Percentiles rank a stretch among this genome's conserved stretches.
Conservation (phyloP, 225 moss, liverwort and hornwort genomes). For the Bryoerythrophyllum caledonicum region DNA sequence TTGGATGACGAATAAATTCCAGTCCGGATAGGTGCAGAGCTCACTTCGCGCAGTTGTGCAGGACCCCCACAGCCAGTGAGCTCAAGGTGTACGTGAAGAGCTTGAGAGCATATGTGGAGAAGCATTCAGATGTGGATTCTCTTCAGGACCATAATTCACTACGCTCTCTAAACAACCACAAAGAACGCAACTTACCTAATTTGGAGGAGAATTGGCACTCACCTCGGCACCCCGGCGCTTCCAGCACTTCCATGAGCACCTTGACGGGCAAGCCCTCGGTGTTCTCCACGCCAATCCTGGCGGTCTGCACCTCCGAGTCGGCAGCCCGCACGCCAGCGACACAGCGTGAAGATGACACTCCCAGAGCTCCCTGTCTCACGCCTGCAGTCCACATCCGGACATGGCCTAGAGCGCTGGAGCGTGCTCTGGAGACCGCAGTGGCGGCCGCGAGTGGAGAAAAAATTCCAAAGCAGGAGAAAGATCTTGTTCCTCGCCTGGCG, state of each 20-base stretch:
- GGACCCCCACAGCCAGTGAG: conserved; percentile 13
- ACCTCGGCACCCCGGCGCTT: conserved; percentile 71
- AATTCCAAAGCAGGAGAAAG: too few species aligned
- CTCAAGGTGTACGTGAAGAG: conserved; percentile 21
- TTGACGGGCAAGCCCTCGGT: conserved; percentile 51
- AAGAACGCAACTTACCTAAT: too few species aligned
- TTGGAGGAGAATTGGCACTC: conserved; percentile 22
- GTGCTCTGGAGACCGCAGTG: not conserved
- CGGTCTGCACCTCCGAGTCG: conserved; percentile 41
- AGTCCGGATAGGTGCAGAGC: conserved; percentile 5
- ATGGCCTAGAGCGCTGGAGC: not conserved
- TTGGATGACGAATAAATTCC: not conserved
- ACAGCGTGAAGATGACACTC: not conserved
- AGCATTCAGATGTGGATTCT: too few species aligned
- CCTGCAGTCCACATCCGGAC: not conserved
- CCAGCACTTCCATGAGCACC: conserved; percentile 60
- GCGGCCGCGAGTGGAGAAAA: conserved; percentile 4
- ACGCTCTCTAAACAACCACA: too few species aligned
- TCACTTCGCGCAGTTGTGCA: conserved; percentile 35
- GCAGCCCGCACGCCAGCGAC: conserved; percentile 30
- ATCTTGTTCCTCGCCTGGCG: too few species aligned
- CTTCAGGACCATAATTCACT: not conserved
- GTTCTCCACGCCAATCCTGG: conserved; percentile 50
- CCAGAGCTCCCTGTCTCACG: not conserved
- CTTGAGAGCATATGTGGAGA: not conserved